Conservation (phyloP, 225 moss, liverwort and hornwort genomes). For the Climacium dendroides region DNA sequence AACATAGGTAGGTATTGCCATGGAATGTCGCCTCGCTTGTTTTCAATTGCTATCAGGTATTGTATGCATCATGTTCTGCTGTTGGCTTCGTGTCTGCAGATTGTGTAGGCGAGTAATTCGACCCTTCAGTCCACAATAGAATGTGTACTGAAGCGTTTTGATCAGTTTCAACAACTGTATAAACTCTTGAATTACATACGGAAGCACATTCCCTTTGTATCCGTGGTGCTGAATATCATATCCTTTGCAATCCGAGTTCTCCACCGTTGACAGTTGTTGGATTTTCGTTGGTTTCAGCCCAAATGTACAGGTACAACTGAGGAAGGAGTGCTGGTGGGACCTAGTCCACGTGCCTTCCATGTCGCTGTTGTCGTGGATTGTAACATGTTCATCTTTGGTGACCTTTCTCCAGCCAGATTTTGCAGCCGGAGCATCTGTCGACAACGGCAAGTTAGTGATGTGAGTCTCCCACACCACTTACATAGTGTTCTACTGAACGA, state of each 20-base stretch:
- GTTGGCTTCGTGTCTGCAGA: not conserved
- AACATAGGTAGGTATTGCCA: constrained; percentile 60
- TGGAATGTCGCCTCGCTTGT: not conserved
- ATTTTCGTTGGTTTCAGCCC: constrained; percentile 55
- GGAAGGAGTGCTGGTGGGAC: constrained; percentile 62
- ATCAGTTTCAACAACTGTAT: not conserved
- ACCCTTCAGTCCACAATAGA: not conserved
- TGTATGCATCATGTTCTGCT: not conserved
- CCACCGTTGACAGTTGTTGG: not conserved
- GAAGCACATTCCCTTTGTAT: not conserved
- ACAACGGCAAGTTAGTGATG: constrained; percentile 96
- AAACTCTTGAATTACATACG: not conserved
- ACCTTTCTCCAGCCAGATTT: constrained; percentile 93
- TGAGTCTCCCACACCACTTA: constrained; percentile 26
- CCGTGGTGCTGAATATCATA: not conserved
- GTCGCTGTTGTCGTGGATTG: constrained; percentile 90
- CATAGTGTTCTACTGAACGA: not conserved
- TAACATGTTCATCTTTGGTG: constrained; percentile 98
- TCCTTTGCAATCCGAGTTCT: not conserved
- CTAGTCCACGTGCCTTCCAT: constrained; percentile 91
- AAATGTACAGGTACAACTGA: constrained; percentile 59
- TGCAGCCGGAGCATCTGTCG: constrained; percentile 92
- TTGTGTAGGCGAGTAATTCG: not conserved
- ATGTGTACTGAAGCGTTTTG: not conserved
- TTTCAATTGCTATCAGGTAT: not conserved